Conservation (phyloP, 495 filamentous ascomycete genomes). For the Mytilinidion resinicola region DNA sequence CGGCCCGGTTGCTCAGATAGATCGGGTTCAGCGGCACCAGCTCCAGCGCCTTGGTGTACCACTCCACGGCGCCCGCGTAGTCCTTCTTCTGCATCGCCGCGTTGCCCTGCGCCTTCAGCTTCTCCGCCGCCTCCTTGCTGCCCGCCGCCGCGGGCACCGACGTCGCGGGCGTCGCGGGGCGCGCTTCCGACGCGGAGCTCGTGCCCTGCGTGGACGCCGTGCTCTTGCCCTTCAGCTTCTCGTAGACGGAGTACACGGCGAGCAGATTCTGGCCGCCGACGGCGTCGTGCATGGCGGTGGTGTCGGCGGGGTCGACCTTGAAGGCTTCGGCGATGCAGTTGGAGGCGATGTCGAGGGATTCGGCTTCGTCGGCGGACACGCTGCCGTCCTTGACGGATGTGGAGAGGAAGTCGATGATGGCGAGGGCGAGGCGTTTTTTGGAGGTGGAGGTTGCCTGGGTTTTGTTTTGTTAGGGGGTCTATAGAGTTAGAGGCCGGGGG, state of each 20-base stretch:
- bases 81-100: slow-evolving; percentile 89
- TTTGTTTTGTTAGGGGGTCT: neutral
- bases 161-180: slow-evolving; percentile 20
- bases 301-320: slow-evolving; percentile 79
- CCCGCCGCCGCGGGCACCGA: slow-evolving; percentile 33
- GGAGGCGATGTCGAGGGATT: slow-evolving; percentile 84
- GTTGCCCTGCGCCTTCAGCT: slow-evolving; percentile 86
- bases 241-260: slow-evolving; percentile 89
- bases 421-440: slow-evolving; percentile 94
- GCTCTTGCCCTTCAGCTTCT: slow-evolving; percentile 76
- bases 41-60: slow-evolving; percentile 77
- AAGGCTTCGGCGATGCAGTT: slow-evolving; percentile 93
- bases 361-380: slow-evolving; percentile 74
- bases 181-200: slow-evolving; percentile 5
- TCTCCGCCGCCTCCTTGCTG: slow-evolving; percentile 61
- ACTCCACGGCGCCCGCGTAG: slow-evolving; percentile 69
- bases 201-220: slow-evolving; percentile 21
- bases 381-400: slow-evolving; percentile 84
- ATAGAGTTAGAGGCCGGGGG: no score
- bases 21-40: slow-evolving; percentile 83
- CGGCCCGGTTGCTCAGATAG: slow-evolving; percentile 95
- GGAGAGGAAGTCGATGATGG: slow-evolving; percentile 90
- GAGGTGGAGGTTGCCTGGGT: slow-evolving; percentile 37
- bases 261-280: slow-evolving; percentile 77
- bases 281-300: slow-evolving; percentile 65